Percentiles rank a stretch among this genome's conserved stretches.
Evolutionary conservation across 2,329 filamentous ascomycete species (phyloP).

Genomic region (Fusarium sp.): DNA sequence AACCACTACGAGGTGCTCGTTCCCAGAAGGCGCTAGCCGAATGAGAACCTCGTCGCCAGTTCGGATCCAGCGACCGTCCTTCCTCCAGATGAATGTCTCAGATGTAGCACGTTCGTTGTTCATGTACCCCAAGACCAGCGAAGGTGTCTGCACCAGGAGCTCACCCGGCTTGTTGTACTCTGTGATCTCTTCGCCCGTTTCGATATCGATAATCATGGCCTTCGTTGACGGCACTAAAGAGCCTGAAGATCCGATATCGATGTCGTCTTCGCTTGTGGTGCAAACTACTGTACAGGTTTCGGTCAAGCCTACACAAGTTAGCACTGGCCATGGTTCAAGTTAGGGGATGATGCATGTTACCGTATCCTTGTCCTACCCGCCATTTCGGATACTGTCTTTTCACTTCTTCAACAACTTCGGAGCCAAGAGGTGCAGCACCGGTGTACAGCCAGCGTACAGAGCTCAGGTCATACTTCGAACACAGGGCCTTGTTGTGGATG

Average conservation of each 20-base stretch:
- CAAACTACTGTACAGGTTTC: background rate
- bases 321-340: accelerated
- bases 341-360: background rate
- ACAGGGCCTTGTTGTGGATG: background rate
- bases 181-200: background rate
- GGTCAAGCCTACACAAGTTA: accelerated
- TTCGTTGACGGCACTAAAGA: accelerated
- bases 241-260: background rate
- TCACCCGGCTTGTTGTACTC: background rate
- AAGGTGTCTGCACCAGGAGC: accelerated
- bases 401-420: background rate
- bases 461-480: background rate
- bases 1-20: accelerated
- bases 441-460: background rate
- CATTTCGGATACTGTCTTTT: background rate
- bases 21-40: background rate
- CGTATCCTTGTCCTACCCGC: background rate
- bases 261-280: background rate
- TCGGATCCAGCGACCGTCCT: background rate
- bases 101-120: background rate
- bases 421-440: accelerated
- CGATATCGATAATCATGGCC: background rate
- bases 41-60: background rate
- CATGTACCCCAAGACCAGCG: background rate
- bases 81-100: accelerated